phyloP scores from a whole-genome alignment of 441 rosid species.

The Metrosideros polymorpha region DNA sequence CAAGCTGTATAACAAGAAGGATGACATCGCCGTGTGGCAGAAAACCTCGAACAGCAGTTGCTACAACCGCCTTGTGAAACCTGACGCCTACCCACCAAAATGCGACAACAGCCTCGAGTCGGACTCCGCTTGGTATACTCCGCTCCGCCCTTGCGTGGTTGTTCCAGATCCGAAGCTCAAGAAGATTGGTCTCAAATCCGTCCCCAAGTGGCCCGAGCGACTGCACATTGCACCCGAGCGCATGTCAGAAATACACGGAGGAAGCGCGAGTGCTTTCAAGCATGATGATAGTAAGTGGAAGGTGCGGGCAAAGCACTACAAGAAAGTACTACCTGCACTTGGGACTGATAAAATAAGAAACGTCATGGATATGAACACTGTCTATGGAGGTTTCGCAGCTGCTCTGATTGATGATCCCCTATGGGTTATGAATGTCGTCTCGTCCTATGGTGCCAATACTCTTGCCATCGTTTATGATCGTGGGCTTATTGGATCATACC shows the following conservation, averaged over 20 bases:
- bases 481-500: slow-evolving; percentile 9
- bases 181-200: background rate
- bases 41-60: slow-evolving; percentile 6
- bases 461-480: slow-evolving; percentile 9
- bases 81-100: slow-evolving; percentile 6
- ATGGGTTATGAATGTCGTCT: slow-evolving; percentile 12
- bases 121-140: slow-evolving; percentile 14
- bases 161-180: background rate
- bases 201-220: slow-evolving; percentile 12
- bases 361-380: slow-evolving; percentile 16
- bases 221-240: slow-evolving; percentile 3
- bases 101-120: slow-evolving; percentile 8
- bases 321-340: slow-evolving; percentile 6
- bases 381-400: slow-evolving; percentile 9
- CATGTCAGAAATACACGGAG: slow-evolving; percentile 1
- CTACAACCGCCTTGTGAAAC: background rate
- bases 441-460: slow-evolving; percentile 7
- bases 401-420: slow-evolving; percentile 5
- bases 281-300: slow-evolving; percentile 9
- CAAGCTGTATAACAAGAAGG: slow-evolving; percentile 9
- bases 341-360: slow-evolving; percentile 13
- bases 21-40: slow-evolving; percentile 14
- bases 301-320: slow-evolving; percentile 3
- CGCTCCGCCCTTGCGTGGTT: slow-evolving; percentile 9
- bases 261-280: slow-evolving; percentile 3